Evolutionary conservation across 1,284 basidiomycete genomes (phyloP), one percentile per base, ranked within the genome.

Genomic region (Psilocybe mexicana): DNA sequence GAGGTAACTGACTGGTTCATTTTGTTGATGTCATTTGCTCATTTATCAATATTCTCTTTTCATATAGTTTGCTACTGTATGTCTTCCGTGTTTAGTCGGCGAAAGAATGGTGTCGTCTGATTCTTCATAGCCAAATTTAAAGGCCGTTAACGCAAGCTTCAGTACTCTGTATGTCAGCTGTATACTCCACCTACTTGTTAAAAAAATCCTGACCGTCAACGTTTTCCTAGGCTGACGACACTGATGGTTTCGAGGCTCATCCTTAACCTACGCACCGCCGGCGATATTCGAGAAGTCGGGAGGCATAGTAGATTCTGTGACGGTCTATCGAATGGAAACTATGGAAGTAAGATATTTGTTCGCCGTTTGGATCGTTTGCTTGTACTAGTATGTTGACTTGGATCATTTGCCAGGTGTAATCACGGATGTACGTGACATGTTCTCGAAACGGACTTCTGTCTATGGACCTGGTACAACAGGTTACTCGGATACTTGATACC

Each of bases 71-170:
- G 70, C 69, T 12, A 62, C 69, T n/a, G 70, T 71, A 57, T 46
- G 67, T 61, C n/a, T 14, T 38, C n/a, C 8, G 18, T 24, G 14
- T 51, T 12, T 12, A 23, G 10, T 2, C n/a, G 33, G 38, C 28
- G 45, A 6, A 7, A 18, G 48, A 18, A 10, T 43, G 33, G 11
- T 47, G 25, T 47, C 18, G 30, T 8, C 50, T 35, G 28, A 12
- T 35, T 18, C 18, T 48, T 38, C 38, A 7, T 23, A 74, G 70
- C 63, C 67, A 1, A 68, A 71, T 55, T 57, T 74, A 43, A 71
- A 73, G 61, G 67, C 71, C 11, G 62, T 73, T 3, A 72, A 71
- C 47, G 71, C 71, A 10, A 70, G 70, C 55, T 72, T 73, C 53
- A 73, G 70, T 51, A 71, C 70, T 23, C 47, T 72, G 72, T 72